Conservation (phyloP, 495 filamentous ascomycete species). For the Trichoderma reesei region DNA sequence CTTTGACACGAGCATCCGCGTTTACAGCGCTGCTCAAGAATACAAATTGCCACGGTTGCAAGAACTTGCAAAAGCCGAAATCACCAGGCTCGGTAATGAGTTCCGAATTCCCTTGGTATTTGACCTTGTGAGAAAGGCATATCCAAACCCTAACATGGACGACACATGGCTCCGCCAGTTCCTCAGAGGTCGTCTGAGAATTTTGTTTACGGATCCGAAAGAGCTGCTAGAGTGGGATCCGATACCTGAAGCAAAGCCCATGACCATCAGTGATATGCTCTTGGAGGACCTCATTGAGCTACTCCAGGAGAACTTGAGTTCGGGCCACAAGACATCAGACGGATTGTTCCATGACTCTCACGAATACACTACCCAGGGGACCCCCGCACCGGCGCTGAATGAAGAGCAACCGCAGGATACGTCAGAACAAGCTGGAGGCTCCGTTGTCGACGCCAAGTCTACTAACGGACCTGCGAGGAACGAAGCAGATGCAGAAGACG, state of each 20-base stretch:
- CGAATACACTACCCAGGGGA: too few species aligned
- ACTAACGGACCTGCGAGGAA: too few species aligned
- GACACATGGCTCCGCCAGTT: conserved; percentile 8
- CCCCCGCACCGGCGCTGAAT: too few species aligned
- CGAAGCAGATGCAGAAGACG: not conserved
- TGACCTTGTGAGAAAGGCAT: not conserved
- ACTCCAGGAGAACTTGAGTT: not conserved
- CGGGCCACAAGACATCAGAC: not conserved
- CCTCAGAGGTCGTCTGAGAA: not conserved
- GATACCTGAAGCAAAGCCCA: not conserved
- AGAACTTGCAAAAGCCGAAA: not conserved
- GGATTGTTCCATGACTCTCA: not conserved
- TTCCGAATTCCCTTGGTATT: not conserved
- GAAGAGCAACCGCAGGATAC: too few species aligned
- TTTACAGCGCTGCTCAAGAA: conserved; percentile 13
- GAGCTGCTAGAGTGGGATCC: not conserved
- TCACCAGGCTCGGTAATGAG: not conserved
- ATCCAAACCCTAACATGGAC: conserved; percentile 8
- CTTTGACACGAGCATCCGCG: conserved; percentile 12
- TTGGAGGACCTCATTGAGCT: not conserved
- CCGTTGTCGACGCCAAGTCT: too few species aligned
- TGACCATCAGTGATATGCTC: not conserved
- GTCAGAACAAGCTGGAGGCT: too few species aligned
- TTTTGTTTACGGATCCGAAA: not conserved
- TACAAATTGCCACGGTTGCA: conserved; percentile 11